Evolutionary conservation across 495 filamentous ascomycete species (phyloP), one percentile per base, ranked within the genome.

Genomic region (Neurospora sp.): DNA sequence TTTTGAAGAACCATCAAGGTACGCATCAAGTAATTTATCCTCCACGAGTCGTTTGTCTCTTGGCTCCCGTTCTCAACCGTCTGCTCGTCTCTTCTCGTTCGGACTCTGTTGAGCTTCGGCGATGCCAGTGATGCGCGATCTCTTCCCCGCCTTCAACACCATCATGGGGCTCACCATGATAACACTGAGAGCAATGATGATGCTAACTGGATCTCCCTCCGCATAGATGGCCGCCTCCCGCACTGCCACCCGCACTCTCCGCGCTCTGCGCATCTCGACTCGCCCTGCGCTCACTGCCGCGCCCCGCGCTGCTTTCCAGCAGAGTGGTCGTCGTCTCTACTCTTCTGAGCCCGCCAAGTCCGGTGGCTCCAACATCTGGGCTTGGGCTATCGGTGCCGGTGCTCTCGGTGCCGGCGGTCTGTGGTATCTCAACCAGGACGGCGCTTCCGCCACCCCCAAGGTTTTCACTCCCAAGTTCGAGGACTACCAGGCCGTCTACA

Each of bases 401-500:
- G 86, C 87, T 69, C 84, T 86, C 70, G 87, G 86, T 16, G 90
- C 85, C 80, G 92, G 89, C 81, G 90, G 85, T 73, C 91, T 88
- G 82, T 87, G 90, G 81, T 85, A 84, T 76, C 85, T 87, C 73
- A 88, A 89, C 76, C 83, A 84, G 71, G 77, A 81, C 74, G 81
- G 82, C 71, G 71, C 77, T 70, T 77, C 81, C 38, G 84, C 85
- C 73, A 84, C 84, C 18, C 77, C 80, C 76, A 89, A 87, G 74
- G 76, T 86, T 46, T 92, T 96, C 83, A 87, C 83, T 31, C 93
- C 94, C 75, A 92, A 87, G 75, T 87, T 92, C 84, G 90, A 90
- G 72, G 94, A 99, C 82, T 99, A 97, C 86, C 94, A 98, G 88
- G 91, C 92, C 84, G 94, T 98, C 74, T 99, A 99, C 84, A 89